phyloP scores from a whole-genome alignment of 129 eudicot species.

The Sambucus nigra region DNA sequence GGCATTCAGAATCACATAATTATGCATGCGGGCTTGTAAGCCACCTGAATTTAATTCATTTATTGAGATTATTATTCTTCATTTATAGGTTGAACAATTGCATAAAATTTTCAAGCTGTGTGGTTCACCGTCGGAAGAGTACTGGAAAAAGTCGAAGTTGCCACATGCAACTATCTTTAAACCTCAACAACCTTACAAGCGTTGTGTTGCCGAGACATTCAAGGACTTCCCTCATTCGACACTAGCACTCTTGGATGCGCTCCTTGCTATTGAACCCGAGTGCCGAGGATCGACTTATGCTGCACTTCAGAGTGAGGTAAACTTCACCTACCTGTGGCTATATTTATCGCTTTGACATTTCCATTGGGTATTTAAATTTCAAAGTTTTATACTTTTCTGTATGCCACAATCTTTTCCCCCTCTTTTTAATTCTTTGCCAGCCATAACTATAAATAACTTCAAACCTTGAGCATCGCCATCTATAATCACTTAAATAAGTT shows the following conservation, averaged over 20 bases:
- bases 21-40: background rate
- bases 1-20: no score
- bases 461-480: background rate
- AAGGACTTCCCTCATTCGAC: constrained; percentile 57
- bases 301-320: constrained; percentile 59
- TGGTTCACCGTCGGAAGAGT: constrained; percentile 68
- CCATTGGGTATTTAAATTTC: background rate
- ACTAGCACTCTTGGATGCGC: constrained; percentile 48
- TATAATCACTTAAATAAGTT: no score
- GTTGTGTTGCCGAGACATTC: constrained; percentile 47
- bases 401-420: no score
- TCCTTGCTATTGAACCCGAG: constrained; percentile 63
- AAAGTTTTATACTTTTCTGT: background rate
- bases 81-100: constrained; percentile 59
- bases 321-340: background rate
- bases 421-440: no score
- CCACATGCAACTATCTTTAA: constrained; percentile 60
- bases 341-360: background rate
- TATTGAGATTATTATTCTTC: background rate
- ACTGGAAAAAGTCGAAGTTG: constrained; percentile 55
- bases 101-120: constrained; percentile 72
- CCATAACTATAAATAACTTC: no score
- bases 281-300: constrained; percentile 51
- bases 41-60: background rate
- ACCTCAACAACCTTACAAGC: constrained; percentile 53